phyloP scores from a whole-genome alignment of 306 rosid species.

The Prunus kanzakura region DNA sequence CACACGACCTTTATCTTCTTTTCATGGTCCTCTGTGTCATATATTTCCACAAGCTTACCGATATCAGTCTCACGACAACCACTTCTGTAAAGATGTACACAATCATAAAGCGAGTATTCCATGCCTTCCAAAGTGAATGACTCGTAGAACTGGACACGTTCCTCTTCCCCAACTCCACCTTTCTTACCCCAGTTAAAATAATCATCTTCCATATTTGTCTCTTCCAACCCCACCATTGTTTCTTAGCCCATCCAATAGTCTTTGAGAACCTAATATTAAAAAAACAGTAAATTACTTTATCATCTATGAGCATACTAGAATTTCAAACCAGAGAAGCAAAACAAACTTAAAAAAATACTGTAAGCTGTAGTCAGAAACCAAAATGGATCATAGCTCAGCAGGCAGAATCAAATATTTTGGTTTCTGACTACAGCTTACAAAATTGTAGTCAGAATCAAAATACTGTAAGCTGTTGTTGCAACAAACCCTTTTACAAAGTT shows the following conservation, averaged over 20 bases:
- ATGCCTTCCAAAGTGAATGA: slow-evolving; percentile 49
- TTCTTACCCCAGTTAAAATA: slow-evolving; percentile 53
- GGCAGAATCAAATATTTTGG: not conserved
- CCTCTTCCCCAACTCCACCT: slow-evolving; percentile 20
- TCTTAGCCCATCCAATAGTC: not conserved
- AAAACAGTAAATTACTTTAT: not conserved
- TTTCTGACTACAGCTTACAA: too few relatives aligned
- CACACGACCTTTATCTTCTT: slow-evolving; percentile 44
- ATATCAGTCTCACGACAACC: slow-evolving; percentile 40
- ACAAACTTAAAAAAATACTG: not conserved
- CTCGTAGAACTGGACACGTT: slow-evolving; percentile 26
- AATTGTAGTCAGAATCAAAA: too few relatives aligned
- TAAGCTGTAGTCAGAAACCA: not conserved
- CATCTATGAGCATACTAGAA: not conserved
- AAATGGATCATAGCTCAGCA: not conserved
- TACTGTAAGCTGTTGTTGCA: not conserved
- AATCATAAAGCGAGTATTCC: slow-evolving; percentile 51
- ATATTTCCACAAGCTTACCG: slow-evolving; percentile 53
- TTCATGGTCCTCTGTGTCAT: slow-evolving; percentile 28
- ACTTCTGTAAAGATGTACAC: slow-evolving; percentile 29
- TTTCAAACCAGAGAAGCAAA: not conserved
- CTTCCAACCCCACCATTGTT: not conserved
- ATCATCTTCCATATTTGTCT: slow-evolving; percentile 22
- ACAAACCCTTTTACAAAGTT: not conserved
- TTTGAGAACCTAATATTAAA: not conserved